Base-by-base conservation (phyloP, 2,329 filamentous ascomycete genomes). In the Endothia cerciana region DNA sequence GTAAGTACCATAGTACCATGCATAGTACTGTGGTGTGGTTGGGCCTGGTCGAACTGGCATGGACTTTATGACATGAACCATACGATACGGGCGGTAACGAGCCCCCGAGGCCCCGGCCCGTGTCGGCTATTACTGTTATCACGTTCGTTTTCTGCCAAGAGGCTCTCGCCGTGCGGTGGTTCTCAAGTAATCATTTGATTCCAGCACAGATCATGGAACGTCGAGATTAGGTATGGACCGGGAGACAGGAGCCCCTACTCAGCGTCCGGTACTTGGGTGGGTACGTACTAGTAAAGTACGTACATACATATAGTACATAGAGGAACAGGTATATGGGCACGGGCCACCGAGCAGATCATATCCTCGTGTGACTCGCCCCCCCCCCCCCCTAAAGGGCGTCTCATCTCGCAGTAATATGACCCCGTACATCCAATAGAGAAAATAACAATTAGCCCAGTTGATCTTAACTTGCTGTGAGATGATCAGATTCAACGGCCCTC, bases 161-260 rank as follows among this genome's bases (percentile, higher is more conserved):
- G 45, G 3, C 45, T 47, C 19, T 45, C 19, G n/a, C 45, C 13
- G 45, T 47, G 25, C n/a, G n/a, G n/a, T n/a, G n/a, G n/a, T n/a
- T n/a, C n/a, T n/a, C n/a, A 28, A 19, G 6, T 22, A 36, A 15
- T 19, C 33, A 33, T 38, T 22, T 49, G 11, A 3, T 43, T 15
- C 10, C 38, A 63, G 65, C 61, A 66, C 66, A 58, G 66, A 63
- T 47, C 57, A 43, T 47, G 40, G 59, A 63, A 58, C 58, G 63
- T 66, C 63, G 60, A 68, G 66, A 68, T 68, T 65, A 66, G 49
- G 51, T 61, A 56, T 68, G 63, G 65, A 43, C 62, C 51, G 53
- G n/a, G 55, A n/a, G 30, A 56, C 30, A 36, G 10, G 56, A 49
- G 62, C 62, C 57, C 56, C 10, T 60, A 63, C 15, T 63, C 45